Evolutionary conservation across 176 grass and related monocot species (phyloP), one percentile per base, ranked within the genome.

Genomic region (Raddia guianensis): DNA sequence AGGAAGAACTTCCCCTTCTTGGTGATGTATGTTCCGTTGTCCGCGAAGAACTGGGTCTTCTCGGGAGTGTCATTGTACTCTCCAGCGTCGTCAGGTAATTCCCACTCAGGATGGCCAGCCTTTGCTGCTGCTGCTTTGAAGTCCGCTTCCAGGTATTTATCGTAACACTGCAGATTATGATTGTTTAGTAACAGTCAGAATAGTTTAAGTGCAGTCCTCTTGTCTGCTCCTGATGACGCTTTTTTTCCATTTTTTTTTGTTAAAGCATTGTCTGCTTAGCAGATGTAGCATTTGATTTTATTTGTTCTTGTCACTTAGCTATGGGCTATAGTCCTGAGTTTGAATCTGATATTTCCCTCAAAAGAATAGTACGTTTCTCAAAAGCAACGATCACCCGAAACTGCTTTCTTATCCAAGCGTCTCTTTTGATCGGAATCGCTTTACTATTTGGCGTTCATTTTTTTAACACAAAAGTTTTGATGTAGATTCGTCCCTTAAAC

Each of bases 31-130:
- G 88, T 92, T 60, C 95, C 95, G 5, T 87, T 77, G 47, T 79
- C 76, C 5, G 77, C 68, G 19, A 98, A 94, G 71, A 98, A 98
- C 13, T 66, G 47, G 5, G 92, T 95, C 8, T 73, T 66, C 72
- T 94, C 88, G 1, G 95, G 95, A 33, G 74, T 89, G 72, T 95
- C 86, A 72, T 98, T 95, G 83, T 95, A 95, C 68, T 89, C 68
- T 51, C 90, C 90, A 55, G 95, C 88, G 62, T 95, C 88, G 9
- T 92, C 88, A 77, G 92, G 92, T 61, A 94, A 71, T 56, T 93
- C 81, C 95, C 90, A 98, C n/a, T 98, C 90, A 79, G 95, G 80
- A 78, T 98, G 87, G 61, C 92, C 90, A 56, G 84, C 86, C 56
- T 81, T 52, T 8, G 15, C 18, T 84, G 90, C 88, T 46, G 86